A percentile compares a stretch with the other conserved stretches of the same genome.
Evolutionary conservation across 768 basidiomycete genomes (phyloP).

Genomic region (Pleurotus tuber-regium): DNA sequence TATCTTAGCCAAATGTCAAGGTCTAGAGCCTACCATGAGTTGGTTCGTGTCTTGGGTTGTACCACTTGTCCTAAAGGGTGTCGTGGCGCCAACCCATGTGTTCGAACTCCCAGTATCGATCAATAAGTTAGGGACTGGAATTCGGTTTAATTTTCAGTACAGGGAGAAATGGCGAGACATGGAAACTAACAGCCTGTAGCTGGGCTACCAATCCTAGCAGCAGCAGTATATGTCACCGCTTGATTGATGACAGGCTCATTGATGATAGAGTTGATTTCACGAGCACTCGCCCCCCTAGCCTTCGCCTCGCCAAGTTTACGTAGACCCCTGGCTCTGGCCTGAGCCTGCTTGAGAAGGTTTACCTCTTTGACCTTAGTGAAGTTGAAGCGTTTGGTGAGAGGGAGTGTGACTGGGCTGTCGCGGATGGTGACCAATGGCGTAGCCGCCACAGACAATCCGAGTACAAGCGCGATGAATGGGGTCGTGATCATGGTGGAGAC

Average conservation of each 20-base stretch:
- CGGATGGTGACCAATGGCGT: constrained; percentile 5
- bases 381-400: background rate
- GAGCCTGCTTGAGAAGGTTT: constrained; percentile 1
- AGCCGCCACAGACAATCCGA: background rate
- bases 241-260: constrained; percentile 7
- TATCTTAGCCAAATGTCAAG: background rate
- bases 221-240: constrained; percentile 12
- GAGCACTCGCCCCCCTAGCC: background rate
- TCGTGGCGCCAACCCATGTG: constrained; percentile 46
- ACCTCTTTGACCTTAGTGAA: background rate
- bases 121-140: constrained; percentile 15
- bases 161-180: background rate
- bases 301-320: constrained; percentile 1
- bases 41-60: constrained; percentile 27
- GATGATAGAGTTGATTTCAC: background rate
- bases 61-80: constrained; percentile 31
- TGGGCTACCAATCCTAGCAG: constrained; percentile 12
- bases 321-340: constrained; percentile 1
- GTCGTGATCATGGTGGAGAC: constrained; percentile 4
- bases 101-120: constrained; percentile 40
- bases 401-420: background rate
- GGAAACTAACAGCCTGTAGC: constrained; percentile 5
- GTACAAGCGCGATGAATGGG: background rate
- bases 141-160: background rate
- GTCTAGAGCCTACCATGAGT: constrained; percentile 9